Conservation (phyloP, 2,329 filamentous ascomycete genomes). For the Teratosphaeriaceae sp. region DNA sequence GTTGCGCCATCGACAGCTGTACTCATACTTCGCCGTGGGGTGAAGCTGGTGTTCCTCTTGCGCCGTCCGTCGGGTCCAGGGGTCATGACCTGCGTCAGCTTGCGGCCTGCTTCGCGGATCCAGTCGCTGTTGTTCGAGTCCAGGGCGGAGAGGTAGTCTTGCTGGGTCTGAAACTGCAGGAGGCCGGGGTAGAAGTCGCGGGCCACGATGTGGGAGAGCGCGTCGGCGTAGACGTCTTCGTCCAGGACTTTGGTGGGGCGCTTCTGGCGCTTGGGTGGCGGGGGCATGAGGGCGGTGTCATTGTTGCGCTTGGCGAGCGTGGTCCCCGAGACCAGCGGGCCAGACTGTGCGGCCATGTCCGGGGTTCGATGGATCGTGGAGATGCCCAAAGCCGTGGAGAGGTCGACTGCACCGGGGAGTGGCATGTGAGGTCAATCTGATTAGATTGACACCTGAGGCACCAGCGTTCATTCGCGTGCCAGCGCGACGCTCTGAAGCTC, state of each 20-base stretch:
- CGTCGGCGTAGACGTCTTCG: slow-evolving; percentile 88
- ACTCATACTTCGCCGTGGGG: slow-evolving; percentile 19
- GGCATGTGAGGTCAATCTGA: too few relatives aligned
- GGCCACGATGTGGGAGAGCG: slow-evolving; percentile 87
- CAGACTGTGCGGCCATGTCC: background rate
- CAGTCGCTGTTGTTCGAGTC: slow-evolving; percentile 78
- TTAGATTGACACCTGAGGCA: too few relatives aligned
- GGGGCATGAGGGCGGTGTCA: slow-evolving; percentile 73
- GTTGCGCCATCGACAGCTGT: slow-evolving; percentile 14
- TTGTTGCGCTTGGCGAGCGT: slow-evolving; percentile 60
- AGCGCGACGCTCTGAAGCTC: too few relatives aligned
- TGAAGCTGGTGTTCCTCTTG: slow-evolving; percentile 33
- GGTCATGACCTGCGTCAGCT: slow-evolving; percentile 66
- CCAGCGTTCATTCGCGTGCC: too few relatives aligned
- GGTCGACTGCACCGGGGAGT: too few relatives aligned
- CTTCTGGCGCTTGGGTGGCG: slow-evolving; percentile 88
- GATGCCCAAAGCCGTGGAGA: too few relatives aligned
- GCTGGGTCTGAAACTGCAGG: slow-evolving; percentile 75
- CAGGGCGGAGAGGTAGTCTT: slow-evolving; percentile 86
- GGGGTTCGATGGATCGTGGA: too few relatives aligned
- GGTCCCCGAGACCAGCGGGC: too few relatives aligned
- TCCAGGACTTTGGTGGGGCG: slow-evolving; percentile 81
- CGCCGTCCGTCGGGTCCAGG: slow-evolving; percentile 52
- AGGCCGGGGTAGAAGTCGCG: slow-evolving; percentile 95
- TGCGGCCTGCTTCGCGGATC: slow-evolving; percentile 73